Conservation (phyloP, 2,329 filamentous ascomycete species). For the Stenocarpella maydis region DNA sequence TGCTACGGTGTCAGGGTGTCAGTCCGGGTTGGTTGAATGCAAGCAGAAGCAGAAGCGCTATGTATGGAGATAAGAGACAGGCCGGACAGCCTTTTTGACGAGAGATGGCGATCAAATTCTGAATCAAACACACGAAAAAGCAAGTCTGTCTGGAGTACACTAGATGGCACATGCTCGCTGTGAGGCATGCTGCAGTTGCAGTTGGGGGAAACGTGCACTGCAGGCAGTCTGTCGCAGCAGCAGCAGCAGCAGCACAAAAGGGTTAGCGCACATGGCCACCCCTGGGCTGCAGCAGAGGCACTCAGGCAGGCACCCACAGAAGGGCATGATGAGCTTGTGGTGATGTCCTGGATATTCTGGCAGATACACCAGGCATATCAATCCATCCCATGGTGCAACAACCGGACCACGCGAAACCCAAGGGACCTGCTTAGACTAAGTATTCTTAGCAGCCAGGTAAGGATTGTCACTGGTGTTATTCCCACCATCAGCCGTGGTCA, state of each 20-base stretch:
- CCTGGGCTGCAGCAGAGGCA: background rate
- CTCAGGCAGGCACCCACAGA: background rate
- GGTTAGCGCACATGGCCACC: conserved; percentile 12
- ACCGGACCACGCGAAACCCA: too few species aligned
- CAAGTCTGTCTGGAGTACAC: too few species aligned
- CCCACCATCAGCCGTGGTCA: background rate
- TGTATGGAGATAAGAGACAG: conserved; percentile 1
- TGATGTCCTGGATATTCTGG: background rate
- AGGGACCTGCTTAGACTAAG: too few species aligned
- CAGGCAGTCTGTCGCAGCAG: too few species aligned
- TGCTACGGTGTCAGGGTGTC: background rate
- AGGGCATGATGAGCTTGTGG: background rate
- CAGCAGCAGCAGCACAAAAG: background rate
- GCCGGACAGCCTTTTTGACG: background rate
- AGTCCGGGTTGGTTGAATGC: background rate
- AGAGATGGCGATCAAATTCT: conserved; percentile 21
- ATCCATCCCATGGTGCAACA: background rate
- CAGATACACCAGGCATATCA: background rate
- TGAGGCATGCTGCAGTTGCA: conserved; percentile 13
- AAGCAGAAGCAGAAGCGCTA: background rate
- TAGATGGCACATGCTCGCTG: too few species aligned
- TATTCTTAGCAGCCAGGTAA: too few species aligned
- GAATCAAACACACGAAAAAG: conserved; percentile 21
- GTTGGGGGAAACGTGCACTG: conserved; percentile 12
- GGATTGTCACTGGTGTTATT: too few species aligned